Base-by-base conservation (phyloP, 768 basidiomycete genomes). In the Sutorius australiensis region DNA sequence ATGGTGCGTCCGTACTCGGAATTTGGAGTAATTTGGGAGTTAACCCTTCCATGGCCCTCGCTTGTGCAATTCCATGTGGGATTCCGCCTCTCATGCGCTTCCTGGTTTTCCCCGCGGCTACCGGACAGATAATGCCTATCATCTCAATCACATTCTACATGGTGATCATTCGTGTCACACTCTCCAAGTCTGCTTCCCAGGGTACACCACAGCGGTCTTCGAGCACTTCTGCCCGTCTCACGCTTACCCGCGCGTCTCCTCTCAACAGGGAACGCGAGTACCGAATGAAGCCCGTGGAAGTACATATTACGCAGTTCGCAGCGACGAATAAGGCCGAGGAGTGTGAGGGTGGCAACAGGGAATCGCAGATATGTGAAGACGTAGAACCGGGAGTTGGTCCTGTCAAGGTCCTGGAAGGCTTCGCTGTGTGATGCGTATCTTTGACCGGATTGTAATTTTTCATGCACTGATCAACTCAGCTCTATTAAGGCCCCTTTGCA, bases 1-100 rank as follows among this genome's bases (percentile, higher is more conserved):
- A 62, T 67, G 56, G 61, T 49, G 24, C 24, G 24, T 24, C 24
- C 36, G 8, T 17, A 24, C 24, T 24, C 24, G 4, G 24, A 16
- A 9, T 37, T 17, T 37, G 6, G 36, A n/a, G 3, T 37, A 7
- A 10, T 37, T 37, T 9, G 4, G n/a, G 36, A 37, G n/a, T 17
- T 37, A n/a, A 30, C 6, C 28, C 1, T 28, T 43, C n/a, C 12
- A 16, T 43, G 27, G 10, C 16, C 27, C 11, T 30, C 27, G 6
- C 3, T 28, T 14, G 4, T 28, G 8, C 28, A 3, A n/a, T 12
- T 28, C 16, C 16, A 24, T 36, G 6, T 5, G 13, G 33, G 6
- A 6, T 6, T 17, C 27, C 42, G 16, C 4, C 4, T 16, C 41
- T n/a, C 16, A 9, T 11, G 16, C 42, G 11, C 5, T 30, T 0